Conservation (phyloP, 176 grass and related monocot genomes). For the Oryza punctata region DNA sequence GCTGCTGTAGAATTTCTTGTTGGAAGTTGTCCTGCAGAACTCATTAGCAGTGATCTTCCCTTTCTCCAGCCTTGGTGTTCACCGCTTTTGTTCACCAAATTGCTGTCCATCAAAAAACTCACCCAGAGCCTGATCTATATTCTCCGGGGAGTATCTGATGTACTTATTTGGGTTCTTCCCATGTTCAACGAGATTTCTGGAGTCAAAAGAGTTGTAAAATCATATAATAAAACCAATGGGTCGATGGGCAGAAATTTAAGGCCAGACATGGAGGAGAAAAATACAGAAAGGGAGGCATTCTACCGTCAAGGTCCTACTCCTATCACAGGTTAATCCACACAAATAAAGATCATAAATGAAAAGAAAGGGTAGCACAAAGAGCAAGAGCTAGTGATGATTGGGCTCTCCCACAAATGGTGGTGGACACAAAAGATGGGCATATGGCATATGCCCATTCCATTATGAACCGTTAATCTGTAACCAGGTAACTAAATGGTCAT, state of each 20-base stretch:
- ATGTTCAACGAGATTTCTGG: constrained; percentile 58
- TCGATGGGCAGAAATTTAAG: constrained; percentile 1
- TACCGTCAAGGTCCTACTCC: neutral
- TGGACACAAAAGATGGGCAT: neutral
- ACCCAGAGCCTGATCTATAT: constrained; percentile 55
- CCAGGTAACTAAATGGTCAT: constrained; percentile 5
- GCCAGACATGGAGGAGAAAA: neutral
- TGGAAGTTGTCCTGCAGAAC: constrained; percentile 23
- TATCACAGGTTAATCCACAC: neutral
- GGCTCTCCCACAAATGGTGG: neutral
- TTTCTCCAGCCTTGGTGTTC: constrained; percentile 22
- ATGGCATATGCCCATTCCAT: neutral
- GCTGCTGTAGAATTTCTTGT: constrained; percentile 30
- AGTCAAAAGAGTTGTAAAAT: constrained; percentile 10
- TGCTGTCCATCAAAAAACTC: constrained; percentile 70
- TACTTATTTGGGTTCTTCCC: constrained; percentile 72
- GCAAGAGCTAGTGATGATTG: neutral
- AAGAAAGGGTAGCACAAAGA: neutral
- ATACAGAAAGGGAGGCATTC: neutral
- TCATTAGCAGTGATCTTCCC: constrained; percentile 27
- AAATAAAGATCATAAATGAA: constrained; percentile 4
- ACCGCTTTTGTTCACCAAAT: constrained; percentile 52
- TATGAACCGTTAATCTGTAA: constrained; percentile 6
- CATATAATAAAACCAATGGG: constrained; percentile 27
- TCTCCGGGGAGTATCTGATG: constrained; percentile 61